Evolutionary conservation across 2,329 filamentous ascomycete species (phyloP).

Genomic region (Teratosphaeria destructans): DNA sequence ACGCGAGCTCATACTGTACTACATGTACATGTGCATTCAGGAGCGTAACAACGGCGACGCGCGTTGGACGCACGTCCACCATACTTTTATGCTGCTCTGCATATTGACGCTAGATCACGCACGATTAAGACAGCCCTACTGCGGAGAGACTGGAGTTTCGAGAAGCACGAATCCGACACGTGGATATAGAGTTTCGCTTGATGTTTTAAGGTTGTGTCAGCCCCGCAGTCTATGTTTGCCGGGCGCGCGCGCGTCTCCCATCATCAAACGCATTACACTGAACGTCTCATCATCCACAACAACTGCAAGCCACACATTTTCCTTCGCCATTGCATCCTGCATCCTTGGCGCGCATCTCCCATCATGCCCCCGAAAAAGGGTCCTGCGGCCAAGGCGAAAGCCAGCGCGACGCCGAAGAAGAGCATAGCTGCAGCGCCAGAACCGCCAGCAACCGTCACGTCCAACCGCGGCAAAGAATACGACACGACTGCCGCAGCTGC

Average conservation of each 20-base stretch:
- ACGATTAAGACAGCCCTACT: no score
- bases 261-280: background rate
- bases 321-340: background rate
- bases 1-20: background rate
- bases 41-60: no score
- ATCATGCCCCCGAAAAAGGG: background rate
- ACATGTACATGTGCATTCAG: background rate
- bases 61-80: no score
- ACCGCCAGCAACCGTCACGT: constrained; percentile 9
- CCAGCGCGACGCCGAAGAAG: constrained; percentile 6
- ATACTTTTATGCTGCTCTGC: no score
- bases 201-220: background rate
- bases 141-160: no score
- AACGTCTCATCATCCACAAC: background rate
- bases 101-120: no score
- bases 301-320: background rate
- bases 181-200: no score
- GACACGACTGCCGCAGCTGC: constrained; percentile 19
- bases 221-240: background rate
- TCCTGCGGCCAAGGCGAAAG: constrained; percentile 6
- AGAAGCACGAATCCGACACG: no score
- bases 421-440: background rate
- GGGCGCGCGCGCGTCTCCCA: background rate
- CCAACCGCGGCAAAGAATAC: constrained; percentile 15
- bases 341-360: background rate